A percentile compares a stretch with the other conserved stretches of the same genome.
Evolutionary conservation across 768 basidiomycete genomes (phyloP).

Genomic region (Filobasidium floriforme): DNA sequence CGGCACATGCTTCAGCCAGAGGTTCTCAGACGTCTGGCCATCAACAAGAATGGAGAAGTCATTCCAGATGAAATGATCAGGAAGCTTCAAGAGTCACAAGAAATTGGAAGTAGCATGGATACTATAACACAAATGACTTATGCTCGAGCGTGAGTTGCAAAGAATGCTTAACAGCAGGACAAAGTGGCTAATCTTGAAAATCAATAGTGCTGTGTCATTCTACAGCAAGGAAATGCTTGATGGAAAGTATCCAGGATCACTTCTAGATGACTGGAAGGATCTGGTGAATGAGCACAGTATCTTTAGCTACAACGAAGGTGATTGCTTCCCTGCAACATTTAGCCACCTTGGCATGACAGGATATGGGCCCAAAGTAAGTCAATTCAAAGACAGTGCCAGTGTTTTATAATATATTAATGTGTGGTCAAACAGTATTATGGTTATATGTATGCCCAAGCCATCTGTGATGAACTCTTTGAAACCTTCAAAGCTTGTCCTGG

Average conservation of each 20-base stretch:
- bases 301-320: conserved; percentile 4
- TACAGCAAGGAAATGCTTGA: background rate
- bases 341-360: background rate
- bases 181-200: background rate
- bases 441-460: conserved; percentile 5
- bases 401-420: background rate
- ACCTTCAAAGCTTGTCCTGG: conserved; percentile 1
- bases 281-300: background rate
- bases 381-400: background rate
- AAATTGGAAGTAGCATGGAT: background rate
- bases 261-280: background rate
- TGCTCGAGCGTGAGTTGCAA: conserved; percentile 3
- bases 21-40: conserved; percentile 1
- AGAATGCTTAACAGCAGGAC: background rate
- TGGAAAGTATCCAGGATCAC: background rate
- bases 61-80: conserved; percentile 5
- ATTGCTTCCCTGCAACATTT: conserved; percentile 2
- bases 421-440: conserved; percentile 9
- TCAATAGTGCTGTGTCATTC: background rate
- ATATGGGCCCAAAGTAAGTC: background rate
- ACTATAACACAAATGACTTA: background rate
- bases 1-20: background rate
- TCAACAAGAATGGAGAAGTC: background rate
- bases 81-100: background rate
- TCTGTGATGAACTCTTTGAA: background rate